Conservation (phyloP, 2,329 filamentous ascomycete genomes). For the Trichoderma simmonsii region DNA sequence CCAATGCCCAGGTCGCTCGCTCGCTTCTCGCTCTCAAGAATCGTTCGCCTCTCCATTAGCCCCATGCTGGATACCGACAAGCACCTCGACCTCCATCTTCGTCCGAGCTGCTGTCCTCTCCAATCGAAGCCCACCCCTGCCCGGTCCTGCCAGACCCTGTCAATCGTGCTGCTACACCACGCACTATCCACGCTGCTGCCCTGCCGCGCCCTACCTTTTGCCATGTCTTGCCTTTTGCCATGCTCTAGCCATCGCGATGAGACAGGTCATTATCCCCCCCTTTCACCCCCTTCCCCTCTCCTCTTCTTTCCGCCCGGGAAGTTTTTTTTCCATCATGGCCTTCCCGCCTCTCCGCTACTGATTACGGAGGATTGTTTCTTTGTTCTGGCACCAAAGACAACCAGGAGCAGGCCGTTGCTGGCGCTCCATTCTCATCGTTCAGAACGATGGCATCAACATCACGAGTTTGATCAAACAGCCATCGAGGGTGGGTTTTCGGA, state of each 20-base stretch:
- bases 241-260: constrained; percentile 13
- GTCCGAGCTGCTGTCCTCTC: not conserved
- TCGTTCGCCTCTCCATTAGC: not conserved
- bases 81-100: not conserved
- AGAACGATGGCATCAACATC: not conserved
- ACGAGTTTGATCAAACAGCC: not conserved
- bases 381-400: not conserved
- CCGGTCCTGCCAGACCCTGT: not conserved
- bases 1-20: not conserved
- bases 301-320: not conserved
- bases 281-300: not conserved
- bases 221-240: constrained; percentile 15
- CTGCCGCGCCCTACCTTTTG: constrained; percentile 11
- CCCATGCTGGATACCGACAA: not conserved
- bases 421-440: not conserved
- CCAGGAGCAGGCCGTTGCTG: not conserved
- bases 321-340: not conserved
- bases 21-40: not conserved
- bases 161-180: constrained; percentile 13
- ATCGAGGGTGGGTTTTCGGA: not conserved
- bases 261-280: not conserved
- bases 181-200: not conserved
- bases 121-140: not conserved
- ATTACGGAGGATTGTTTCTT: not conserved
- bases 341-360: not conserved